Base-by-base conservation (phyloP, 2,329 filamentous ascomycete species). In the Colletotrichum kahawae region DNA sequence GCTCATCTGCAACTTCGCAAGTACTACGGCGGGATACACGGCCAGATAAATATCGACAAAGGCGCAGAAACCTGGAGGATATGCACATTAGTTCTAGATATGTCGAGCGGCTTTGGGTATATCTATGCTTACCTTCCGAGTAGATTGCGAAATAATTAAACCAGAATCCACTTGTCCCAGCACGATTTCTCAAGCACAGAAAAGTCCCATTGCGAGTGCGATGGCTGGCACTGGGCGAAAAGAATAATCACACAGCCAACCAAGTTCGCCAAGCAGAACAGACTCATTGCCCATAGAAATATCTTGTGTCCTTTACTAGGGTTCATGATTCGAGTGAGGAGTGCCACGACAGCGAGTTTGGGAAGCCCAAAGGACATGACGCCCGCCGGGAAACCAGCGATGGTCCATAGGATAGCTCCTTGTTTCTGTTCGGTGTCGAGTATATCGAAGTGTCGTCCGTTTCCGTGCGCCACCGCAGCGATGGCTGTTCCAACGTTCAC, bases 1-100 rank as follows among this genome's bases (percentile, higher is more conserved):
- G 24, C 82, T 81, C 78, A 87, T 81, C 43, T 85, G 83, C 10
- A 87, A 78, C 9, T 79, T 78, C 51, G 76, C 83, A 0, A 87
- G 79, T 1, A 87, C 81, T 4, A 84, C 64, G 4, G 82, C 81
- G 1, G 85, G 85, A 48, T 87, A 87, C 1, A 86, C 76, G 18
- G 86, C 85, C 7, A 87, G 81, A 66, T 87, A 87, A 1, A 87
- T 77, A 74, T 87, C 85, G n/a, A 83, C 80, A 29, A 82, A 77
- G 2, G 81, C 84, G 16, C 82, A 85, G 21, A 83, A 77, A 0
- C 78, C 83, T 84, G 63, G 16, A 6, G 5, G 5, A n/a, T 2
- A 16, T 5, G 2, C 43, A 2, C 5, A 0, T 62, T 56, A 60
- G 36, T 9, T 24, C 5, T 3, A 24, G 2, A 9, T 4, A 6